phyloP scores from a whole-genome alignment of 495 filamentous ascomycete genomes.

The Talaromyces stipitatus region DNA sequence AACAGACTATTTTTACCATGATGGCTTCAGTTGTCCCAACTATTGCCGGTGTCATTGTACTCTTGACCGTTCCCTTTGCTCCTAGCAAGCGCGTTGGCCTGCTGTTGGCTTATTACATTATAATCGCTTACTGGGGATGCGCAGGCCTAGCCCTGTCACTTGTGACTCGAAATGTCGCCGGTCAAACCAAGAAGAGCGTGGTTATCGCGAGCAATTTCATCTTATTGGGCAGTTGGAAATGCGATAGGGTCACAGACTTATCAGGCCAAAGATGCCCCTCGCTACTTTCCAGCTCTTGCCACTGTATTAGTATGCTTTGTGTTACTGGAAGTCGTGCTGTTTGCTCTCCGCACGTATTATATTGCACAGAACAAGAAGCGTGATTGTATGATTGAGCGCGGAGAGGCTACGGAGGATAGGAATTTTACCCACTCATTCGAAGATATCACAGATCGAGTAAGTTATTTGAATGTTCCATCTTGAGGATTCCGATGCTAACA shows the following conservation, averaged over 20 bases:
- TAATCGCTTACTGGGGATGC: slow-evolving; percentile 33
- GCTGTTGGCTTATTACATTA: slow-evolving; percentile 43
- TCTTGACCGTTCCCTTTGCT: slow-evolving; percentile 38
- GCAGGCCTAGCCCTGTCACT: slow-evolving; percentile 43
- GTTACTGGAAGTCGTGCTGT: slow-evolving; percentile 10
- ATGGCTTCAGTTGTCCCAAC: slow-evolving; percentile 40
- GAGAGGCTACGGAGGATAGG: background rate
- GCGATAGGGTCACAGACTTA: slow-evolving; percentile 29
- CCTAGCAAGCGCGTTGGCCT: slow-evolving; percentile 23
- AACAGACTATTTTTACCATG: slow-evolving; percentile 49
- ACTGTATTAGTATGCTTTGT: slow-evolving; percentile 15
- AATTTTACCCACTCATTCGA: slow-evolving; percentile 9
- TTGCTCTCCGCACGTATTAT: slow-evolving; percentile 5
- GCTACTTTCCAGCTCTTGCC: slow-evolving; percentile 17
- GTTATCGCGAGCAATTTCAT: slow-evolving; percentile 23
- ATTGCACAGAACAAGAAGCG: slow-evolving; percentile 2
- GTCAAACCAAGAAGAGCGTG: slow-evolving; percentile 52
- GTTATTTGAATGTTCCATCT: no score
- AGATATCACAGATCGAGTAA: slow-evolving; percentile 17
- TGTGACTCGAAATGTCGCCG: slow-evolving; percentile 48
- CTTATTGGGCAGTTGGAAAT: slow-evolving; percentile 22
- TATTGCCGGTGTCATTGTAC: slow-evolving; percentile 45
- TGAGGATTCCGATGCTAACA: background rate
- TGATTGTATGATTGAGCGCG: background rate
- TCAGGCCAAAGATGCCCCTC: slow-evolving; percentile 16